Percentiles rank a stretch among this genome's conserved stretches.
phyloP scores from a whole-genome alignment of 164 flowering plant genomes.

The Malania oleifera region DNA sequence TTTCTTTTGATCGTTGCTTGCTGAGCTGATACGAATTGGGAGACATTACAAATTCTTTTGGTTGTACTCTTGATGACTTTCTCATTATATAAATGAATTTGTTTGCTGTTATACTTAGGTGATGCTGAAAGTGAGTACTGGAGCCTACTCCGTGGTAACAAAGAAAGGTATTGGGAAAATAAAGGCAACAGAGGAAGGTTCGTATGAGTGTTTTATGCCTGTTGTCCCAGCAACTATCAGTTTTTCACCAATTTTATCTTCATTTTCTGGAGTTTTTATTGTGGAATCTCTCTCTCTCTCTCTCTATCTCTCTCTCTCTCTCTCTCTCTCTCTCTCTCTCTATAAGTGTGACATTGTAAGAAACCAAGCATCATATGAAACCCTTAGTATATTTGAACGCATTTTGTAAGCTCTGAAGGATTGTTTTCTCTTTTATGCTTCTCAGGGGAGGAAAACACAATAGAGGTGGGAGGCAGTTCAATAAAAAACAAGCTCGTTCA shows the following conservation, averaged over 20 bases:
- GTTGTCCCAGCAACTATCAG: no score
- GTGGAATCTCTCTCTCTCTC: no score
- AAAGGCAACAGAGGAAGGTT: constrained; percentile 68
- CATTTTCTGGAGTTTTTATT: no score
- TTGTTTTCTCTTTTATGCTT: constrained; percentile 3
- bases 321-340: not conserved
- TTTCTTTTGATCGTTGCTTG: no score
- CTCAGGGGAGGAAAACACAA: constrained; percentile 64
- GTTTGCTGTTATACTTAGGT: constrained; percentile 34
- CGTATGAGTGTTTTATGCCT: constrained; percentile 5
- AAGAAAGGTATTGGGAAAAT: constrained; percentile 33
- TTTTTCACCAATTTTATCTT: no score
- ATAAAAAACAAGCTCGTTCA: constrained; percentile 37
- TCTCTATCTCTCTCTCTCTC: not conserved
- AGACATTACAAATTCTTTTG: no score
- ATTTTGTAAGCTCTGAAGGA: not conserved
- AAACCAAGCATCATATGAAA: not conserved
- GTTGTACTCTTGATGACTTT: no score
- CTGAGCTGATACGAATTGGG: no score
- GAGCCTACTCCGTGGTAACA: constrained; percentile 53
- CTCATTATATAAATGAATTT: no score
- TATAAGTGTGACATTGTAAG: not conserved
- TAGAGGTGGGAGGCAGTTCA: constrained; percentile 35
- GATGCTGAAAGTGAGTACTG: constrained; percentile 87
- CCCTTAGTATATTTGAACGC: not conserved